phyloP scores from a whole-genome alignment of 805 yeast species.

The Starmerella davenportii region DNA sequence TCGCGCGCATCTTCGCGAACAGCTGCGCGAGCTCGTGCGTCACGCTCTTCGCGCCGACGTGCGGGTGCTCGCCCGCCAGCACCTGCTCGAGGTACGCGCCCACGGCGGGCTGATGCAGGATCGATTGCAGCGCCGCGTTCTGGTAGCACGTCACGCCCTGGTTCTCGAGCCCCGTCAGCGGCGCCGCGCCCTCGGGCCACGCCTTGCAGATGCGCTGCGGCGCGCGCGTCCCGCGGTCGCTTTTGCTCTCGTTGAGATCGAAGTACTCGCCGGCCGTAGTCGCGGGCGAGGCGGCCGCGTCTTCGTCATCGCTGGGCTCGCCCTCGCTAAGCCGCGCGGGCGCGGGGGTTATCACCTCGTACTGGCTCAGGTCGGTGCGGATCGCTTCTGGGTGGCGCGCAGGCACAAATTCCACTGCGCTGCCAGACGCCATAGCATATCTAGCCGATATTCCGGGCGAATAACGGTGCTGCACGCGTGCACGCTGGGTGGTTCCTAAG shows the following conservation, averaged over 20 bases:
- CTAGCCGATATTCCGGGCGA: too few species aligned
- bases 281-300: neutral
- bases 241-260: slow-evolving; percentile 36
- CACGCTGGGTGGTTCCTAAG: too few species aligned
- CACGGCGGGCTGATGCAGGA: slow-evolving; percentile 80
- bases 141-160: slow-evolving; percentile 95
- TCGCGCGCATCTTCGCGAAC: slow-evolving; percentile 16
- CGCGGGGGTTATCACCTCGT: slow-evolving; percentile 6
- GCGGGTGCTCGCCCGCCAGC: slow-evolving; percentile 31
- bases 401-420: slow-evolving; percentile 31
- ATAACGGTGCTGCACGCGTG: too few species aligned
- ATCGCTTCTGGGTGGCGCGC: slow-evolving; percentile 39
- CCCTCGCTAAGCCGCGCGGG: neutral
- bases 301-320: neutral
- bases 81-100: slow-evolving; percentile 66
- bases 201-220: slow-evolving; percentile 46
- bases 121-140: slow-evolving; percentile 83
- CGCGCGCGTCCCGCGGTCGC: slow-evolving; percentile 48
- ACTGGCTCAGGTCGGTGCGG: slow-evolving; percentile 5
- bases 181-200: slow-evolving; percentile 32
- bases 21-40: slow-evolving; percentile 21
- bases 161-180: slow-evolving; percentile 60
- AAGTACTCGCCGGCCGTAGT: slow-evolving; percentile 25
- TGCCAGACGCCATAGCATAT: slow-evolving; percentile 7
- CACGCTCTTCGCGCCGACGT: slow-evolving; percentile 16